Conservation (phyloP, 768 basidiomycete species). For the Boletus eberwhitei region DNA sequence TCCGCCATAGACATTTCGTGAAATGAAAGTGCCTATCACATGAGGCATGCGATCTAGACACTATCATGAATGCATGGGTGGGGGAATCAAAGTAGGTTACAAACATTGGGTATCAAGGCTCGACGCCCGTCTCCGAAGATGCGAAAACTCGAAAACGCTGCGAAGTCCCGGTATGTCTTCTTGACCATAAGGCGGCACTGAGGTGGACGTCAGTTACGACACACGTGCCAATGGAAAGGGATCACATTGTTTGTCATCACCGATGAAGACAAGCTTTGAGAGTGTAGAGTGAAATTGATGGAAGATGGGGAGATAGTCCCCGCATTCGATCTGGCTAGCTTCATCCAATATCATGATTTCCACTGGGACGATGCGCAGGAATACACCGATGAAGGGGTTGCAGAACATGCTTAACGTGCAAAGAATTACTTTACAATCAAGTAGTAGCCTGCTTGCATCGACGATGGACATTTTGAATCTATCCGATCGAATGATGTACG, state of each 20-base stretch:
- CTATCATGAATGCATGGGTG: not conserved
- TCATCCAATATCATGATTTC: slow-evolving; percentile 44
- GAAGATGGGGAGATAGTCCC: slow-evolving; percentile 38
- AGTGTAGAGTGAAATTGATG: slow-evolving; percentile 25
- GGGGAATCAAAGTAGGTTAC: slow-evolving; percentile 14
- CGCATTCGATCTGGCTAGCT: slow-evolving; percentile 44
- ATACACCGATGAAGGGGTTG: slow-evolving; percentile 14
- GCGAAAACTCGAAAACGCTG: slow-evolving; percentile 71
- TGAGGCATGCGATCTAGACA: slow-evolving; percentile 76
- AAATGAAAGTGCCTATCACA: slow-evolving; percentile 70
- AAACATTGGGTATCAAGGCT: slow-evolving; percentile 76
- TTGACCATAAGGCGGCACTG: slow-evolving; percentile 78
- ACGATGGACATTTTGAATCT: slow-evolving; percentile 17
- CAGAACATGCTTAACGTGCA: slow-evolving; percentile 50
- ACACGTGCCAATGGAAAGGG: not conserved
- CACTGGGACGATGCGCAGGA: slow-evolving; percentile 32
- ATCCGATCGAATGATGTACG: slow-evolving; percentile 38
- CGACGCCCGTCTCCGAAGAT: slow-evolving; percentile 45
- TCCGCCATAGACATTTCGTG: slow-evolving; percentile 55
- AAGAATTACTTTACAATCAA: slow-evolving; percentile 36
- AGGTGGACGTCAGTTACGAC: not conserved
- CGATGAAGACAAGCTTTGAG: slow-evolving; percentile 37
- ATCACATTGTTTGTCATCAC: slow-evolving; percentile 38
- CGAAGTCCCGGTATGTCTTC: slow-evolving; percentile 62
- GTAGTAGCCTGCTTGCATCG: slow-evolving; percentile 23